Evolutionary conservation across 2,329 filamentous ascomycete species (phyloP), one percentile per base, ranked within the genome.

Genomic region (Fusarium lyarnte): DNA sequence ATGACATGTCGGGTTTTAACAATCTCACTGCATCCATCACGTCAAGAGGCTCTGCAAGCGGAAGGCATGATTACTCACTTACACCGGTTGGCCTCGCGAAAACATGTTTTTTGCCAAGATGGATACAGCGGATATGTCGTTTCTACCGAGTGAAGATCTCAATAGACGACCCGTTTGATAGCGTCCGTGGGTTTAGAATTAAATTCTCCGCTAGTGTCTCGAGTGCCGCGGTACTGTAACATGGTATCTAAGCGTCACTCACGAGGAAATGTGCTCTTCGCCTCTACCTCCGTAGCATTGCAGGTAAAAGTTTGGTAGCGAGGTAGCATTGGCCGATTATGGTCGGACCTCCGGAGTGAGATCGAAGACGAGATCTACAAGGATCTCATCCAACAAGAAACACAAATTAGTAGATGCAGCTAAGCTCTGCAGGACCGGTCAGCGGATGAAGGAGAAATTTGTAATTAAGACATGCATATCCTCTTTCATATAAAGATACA

Each of bases 71-170:
- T 31, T 49, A 31, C 21, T 31, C 45, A 31, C 45, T 31, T 31
- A 31, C 27, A 49, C 27, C 52, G 38, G 51, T 46, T 68, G 58
- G 33, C 13, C 41, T 58, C 31, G 6, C 19, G 57, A 51, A 43
- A 6, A 47, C 49, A 43, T 19, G 43, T 45, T 12, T 27, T 53
- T 27, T 53, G 53, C 53, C 41, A 74, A 63, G 65, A 46, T 46
- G 52, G 58, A 51, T 35, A 53, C 61, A 35, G 19, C 29, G 53
- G 41, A 59, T 16, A 35, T 46, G 21, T 53, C 45, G 58, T 57
- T 42, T 73, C 49, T 68, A 55, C 64, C 72, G 57, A 46, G 43
- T 45, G 75, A 54, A 73, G 75, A 77, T 77, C 75, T 64, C 42
- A 77, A 77, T 77, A 63, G 69, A 45, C 41, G 54, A 45, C 55